Evolutionary conservation across 306 rosid genomes (phyloP), one percentile per base, ranked within the genome.

Genomic region (Medicago ruthenica): DNA sequence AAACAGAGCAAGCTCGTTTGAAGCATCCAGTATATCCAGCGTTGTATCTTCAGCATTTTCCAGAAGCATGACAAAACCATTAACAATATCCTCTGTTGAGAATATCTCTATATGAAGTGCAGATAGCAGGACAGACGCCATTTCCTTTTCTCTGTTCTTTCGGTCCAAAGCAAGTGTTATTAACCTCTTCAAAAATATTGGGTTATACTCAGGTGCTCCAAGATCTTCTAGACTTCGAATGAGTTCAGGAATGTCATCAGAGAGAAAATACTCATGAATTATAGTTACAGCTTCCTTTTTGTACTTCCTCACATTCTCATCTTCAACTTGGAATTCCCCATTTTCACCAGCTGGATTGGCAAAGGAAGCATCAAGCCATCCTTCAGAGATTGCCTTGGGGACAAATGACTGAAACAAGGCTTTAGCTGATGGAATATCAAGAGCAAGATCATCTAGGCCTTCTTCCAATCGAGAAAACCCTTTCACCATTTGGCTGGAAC

Each of bases 181-280:
- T 44, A 95, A 82, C 87, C 77, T 95, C 97, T 95, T 95, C 89
- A 95, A 76, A 78, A 95, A 95, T 74, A 95, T 77, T 16, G 99
- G 83, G 79, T 95, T 95, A 72, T 85, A 86, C 83, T 92, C 90
- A 0, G 99, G 99, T 51, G 80, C 68, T 41, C 88, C 97, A 37
- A 95, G 90, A 85, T 95, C 99, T 81, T 90, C 97, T 74, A 95
- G 92, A 87, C 90, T 95, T 36, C 85, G 86, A 76, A 95, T 89
- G 42, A 95, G 93, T 80, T 95, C 99, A 11, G 99, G 97, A 82
- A 95, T 89, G 86, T 95, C 99, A 73, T 95, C 99, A 9, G 99
- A 90, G 60, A 86, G 91, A 83, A 92, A 95, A 79, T 95, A 95
- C 70, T 95, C 99, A 27, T 91, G 99, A 77, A 95, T 95, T 74